Percentiles rank a stretch among this genome's conserved stretches.
These are phyloP conservation scores for Ploettnerulaceae sp. DNA, from an alignment of 2,329 filamentous ascomycete species.

Conservation along the genomic window DNA sequence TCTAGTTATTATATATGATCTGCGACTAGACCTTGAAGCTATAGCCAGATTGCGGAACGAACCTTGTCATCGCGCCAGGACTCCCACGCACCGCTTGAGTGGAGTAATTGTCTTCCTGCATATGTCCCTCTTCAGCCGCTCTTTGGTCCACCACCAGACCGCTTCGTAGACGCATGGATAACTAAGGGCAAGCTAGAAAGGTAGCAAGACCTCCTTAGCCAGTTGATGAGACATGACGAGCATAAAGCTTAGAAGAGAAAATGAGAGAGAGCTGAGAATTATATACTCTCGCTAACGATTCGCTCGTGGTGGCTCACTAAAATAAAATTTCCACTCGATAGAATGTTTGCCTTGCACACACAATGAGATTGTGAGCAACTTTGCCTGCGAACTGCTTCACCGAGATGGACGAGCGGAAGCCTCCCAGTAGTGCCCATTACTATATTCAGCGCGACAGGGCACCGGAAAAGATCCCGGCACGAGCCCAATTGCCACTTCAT, in stretches of 20 bases:
- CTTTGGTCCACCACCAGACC: slow-evolving; percentile 2
- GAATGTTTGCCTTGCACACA: not conserved
- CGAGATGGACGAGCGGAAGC: not conserved
- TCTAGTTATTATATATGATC: not conserved
- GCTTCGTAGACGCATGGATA: slow-evolving; percentile 17
- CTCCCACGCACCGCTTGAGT: slow-evolving; percentile 9
- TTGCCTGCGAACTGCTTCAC: slow-evolving; percentile 4
- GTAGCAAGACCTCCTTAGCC: not conserved
- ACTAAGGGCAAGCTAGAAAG: not conserved
- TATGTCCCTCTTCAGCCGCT: slow-evolving; percentile 1
- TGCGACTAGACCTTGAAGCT: not conserved
- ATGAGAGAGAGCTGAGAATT: slow-evolving; percentile 1
- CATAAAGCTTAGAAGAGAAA: not conserved
- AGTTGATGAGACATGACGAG: slow-evolving; percentile 6
- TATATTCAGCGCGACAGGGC: slow-evolving; percentile 1
- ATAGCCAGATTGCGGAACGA: not conserved
- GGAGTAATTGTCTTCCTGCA: slow-evolving; percentile 12
- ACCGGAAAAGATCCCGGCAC: not conserved
- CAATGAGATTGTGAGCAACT: slow-evolving; percentile 2
- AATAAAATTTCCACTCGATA: not conserved
- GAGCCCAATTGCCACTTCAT: not conserved
- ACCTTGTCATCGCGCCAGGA: slow-evolving; percentile 5
- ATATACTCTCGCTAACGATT: slow-evolving; percentile 6
- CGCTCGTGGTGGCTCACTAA: not conserved
- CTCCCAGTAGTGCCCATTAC: slow-evolving; percentile 2